A percentile compares a stretch with the other conserved stretches of the same genome.
phyloP scores from a whole-genome alignment of 1,139 yeast genomes.

The Groenewaldozyma auringiensis region DNA sequence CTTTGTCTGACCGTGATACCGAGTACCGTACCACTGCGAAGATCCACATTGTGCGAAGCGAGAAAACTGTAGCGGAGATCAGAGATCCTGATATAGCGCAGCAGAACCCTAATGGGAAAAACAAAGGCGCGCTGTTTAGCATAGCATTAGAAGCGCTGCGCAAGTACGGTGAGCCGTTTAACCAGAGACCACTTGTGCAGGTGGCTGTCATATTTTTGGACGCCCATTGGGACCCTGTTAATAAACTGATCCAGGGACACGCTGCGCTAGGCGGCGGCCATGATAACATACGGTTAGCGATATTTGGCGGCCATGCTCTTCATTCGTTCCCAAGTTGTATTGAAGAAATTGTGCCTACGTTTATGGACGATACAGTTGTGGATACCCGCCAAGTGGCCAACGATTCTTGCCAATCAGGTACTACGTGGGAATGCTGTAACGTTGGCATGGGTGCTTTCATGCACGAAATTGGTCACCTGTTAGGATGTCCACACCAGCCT shows the following conservation, averaged over 20 bases:
- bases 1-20: constrained; percentile 41
- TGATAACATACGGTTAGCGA: constrained; percentile 63
- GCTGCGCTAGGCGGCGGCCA: constrained; percentile 94
- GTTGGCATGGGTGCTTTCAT: constrained; percentile 87
- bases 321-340: constrained; percentile 82
- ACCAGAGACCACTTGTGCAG: constrained; percentile 48
- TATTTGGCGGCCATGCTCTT: constrained; percentile 88
- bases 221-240: constrained; percentile 65
- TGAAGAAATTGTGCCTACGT: constrained; percentile 60
- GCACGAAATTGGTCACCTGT: constrained; percentile 89
- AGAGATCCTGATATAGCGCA: constrained; percentile 79
- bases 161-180: constrained; percentile 42
- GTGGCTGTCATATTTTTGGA: constrained; percentile 84
- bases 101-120: constrained; percentile 65
- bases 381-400: constrained; percentile 72
- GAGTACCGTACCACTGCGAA: constrained; percentile 56
- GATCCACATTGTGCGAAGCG: constrained; percentile 64
- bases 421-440: constrained; percentile 84
- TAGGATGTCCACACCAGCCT: constrained; percentile 90
- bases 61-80: constrained; percentile 60
- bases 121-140: constrained; percentile 67
- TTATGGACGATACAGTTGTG: constrained; percentile 61
- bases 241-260: constrained; percentile 65
- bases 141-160: constrained; percentile 70
- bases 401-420: constrained; percentile 75